Evolutionary conservation across 345 rosid species (phyloP), one percentile per base, ranked within the genome.

Genomic region (Dipteronia dyeriana): DNA sequence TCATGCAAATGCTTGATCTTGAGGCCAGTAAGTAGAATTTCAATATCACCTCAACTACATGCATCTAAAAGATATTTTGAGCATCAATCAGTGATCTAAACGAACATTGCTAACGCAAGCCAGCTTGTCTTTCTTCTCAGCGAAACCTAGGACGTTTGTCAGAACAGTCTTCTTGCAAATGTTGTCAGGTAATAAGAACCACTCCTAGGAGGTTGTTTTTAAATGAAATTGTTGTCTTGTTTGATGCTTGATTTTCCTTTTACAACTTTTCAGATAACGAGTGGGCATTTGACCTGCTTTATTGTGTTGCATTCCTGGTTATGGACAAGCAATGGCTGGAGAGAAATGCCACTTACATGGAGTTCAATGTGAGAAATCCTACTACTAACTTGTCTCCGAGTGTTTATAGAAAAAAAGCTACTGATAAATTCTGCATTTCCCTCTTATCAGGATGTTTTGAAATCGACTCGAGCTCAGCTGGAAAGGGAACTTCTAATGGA

Each of bases 321-420:
- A 95, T 95, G 97, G 98, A 93, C 90, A 91, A 93, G 82, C 96
- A 90, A 84, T 95, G 99, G 99, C 85, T 95, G 26, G 92, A 90
- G 73, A 91, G 85, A 84, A 90, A 87, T 77, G 99, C 99, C 34
- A 87, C 97, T 1, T 95, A 93, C 84, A 95, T 95, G 98, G 97
- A 93, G 78, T 95, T 95, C 85, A 95, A 95, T 72, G 99, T 95
- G 76, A 88, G 98, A 51, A 20, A 26, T 39, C 41, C 34, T 73
- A 34, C 7, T 13, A 14, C 76, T 38, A 34, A 34, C 38, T 34
- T 34, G 38, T 4, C 38, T 34, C 38, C 0, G 38, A 34, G 38
- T 5, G 38, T 4, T 34, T 0, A 34, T 4, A 34, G 38, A 34
- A 34, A 34, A 34, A 34, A 34, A 34, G 38, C 6, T 13, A 3